Evolutionary conservation across 2,329 filamentous ascomycete species (phyloP), one percentile per base, ranked within the genome.

Genomic region (Seiridium cupressi): DNA sequence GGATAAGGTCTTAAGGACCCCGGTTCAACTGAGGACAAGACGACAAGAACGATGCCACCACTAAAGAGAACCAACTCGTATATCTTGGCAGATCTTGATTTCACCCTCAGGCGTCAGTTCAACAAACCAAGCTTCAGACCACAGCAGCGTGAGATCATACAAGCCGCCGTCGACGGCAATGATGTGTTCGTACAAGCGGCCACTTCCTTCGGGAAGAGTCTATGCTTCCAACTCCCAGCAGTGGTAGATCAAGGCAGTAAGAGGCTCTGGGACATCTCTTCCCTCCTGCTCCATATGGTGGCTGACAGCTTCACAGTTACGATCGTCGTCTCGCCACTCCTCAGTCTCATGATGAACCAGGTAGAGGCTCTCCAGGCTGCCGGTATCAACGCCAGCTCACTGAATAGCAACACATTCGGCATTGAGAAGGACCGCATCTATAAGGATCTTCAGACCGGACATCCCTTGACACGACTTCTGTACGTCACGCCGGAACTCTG

Each of bases 261-360:
- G 88, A 84, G 13, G 32, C 18, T 40, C 35, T 55, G 26, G 64
- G 69, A 65, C 48, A 49, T 49, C 56, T 58, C 55, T 51, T 59
- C 61, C 69, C 60, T 70, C 49, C 66, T 62, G 26, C 48, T 59
- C 60, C 58, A 26, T 26, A 26, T 26, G 18, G 62, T 58, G 70
- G 66, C 9, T 59, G 51, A 54, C 38, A 36, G 34, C 32, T 44
- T 3, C 8, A 5, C 35, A 92, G 90, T 97, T 65, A 97, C 93
- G 0, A 89, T 98, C 61, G 93, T 97, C 40, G 84, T 98, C 44
- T 97, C 92, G 38, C 94, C 93, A 4, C 81, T 97, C 44, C 81
- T 97, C 46, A 93, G 93, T 65, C 81, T 97, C 59, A 97, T 97
- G 92, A 92, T 93, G 75, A 97, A 98, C 70, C 94, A 98, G 81